Evolutionary conservation across 306 rosid species (phyloP).

Genomic region (Glycine latifolia): DNA sequence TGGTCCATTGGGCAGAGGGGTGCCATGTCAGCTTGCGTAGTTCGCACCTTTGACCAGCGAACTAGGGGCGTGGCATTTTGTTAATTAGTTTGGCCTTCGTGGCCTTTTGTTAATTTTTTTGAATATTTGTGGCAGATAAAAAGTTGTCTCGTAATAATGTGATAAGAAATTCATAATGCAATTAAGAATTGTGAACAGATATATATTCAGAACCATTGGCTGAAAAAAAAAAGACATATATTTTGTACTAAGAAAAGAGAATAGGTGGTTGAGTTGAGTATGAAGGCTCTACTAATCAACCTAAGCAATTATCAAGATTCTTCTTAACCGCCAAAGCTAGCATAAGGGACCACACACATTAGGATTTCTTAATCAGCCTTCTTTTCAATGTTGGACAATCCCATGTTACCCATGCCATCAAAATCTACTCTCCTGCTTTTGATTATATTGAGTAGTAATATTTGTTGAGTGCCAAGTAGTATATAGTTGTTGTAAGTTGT

Average conservation of each 20-base stretch:
- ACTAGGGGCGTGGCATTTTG: too few relatives aligned
- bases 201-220: too few relatives aligned
- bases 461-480: background rate
- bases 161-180: background rate
- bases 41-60: too few relatives aligned
- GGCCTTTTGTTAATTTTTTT: too few relatives aligned
- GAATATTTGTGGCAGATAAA: too few relatives aligned
- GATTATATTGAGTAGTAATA: background rate
- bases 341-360: slow-evolving; percentile 37
- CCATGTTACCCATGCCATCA: slow-evolving; percentile 6
- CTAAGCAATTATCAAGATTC: slow-evolving; percentile 39
- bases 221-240: too few relatives aligned
- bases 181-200: background rate
- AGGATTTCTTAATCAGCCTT: slow-evolving; percentile 37
- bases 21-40: too few relatives aligned
- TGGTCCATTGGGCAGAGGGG: too few relatives aligned
- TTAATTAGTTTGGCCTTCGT: too few relatives aligned
- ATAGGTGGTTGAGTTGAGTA: slow-evolving; percentile 38
- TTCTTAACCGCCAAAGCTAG: background rate
- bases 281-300: slow-evolving; percentile 45
- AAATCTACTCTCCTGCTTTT: background rate
- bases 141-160: too few relatives aligned
- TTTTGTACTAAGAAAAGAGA: background rate
- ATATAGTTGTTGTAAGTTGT: too few relatives aligned
- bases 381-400: slow-evolving; percentile 31